Evolutionary conservation across 1,284 basidiomycete genomes (phyloP).

Genomic region (Testicularia cyperi): DNA sequence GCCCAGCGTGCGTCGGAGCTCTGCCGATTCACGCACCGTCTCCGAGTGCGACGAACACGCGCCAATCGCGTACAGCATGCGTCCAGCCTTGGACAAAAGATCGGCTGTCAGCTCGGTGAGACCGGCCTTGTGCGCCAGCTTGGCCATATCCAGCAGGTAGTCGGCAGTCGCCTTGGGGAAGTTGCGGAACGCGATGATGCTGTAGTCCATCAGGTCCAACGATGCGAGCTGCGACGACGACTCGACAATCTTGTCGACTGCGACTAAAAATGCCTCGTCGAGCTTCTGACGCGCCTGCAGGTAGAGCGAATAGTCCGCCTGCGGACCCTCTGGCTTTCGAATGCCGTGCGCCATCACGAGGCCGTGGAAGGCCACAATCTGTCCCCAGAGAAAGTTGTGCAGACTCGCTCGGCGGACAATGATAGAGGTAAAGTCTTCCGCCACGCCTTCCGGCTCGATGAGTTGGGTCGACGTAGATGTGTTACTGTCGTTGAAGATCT

Average conservation of each 20-base stretch:
- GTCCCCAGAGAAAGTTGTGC: conserved; percentile 16
- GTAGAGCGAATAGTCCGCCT: conserved; percentile 10
- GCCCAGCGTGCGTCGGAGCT: conserved; percentile 12
- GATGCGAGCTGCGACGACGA: conserved; percentile 21
- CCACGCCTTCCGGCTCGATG: conserved; percentile 13
- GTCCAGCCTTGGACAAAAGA: conserved; percentile 20
- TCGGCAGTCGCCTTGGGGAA: conserved; percentile 17
- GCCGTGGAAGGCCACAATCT: conserved; percentile 21
- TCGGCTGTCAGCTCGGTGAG: conserved; percentile 28
- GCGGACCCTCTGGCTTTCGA: conserved; percentile 11
- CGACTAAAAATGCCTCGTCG: conserved; percentile 18
- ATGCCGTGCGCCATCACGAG: conserved; percentile 19
- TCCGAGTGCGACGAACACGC: conserved; percentile 27
- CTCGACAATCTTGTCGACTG: conserved; percentile 19
- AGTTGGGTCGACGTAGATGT: conserved; percentile 3
- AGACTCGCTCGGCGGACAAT: conserved; percentile 28
- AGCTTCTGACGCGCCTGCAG: conserved; percentile 17
- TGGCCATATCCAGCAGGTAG: conserved; percentile 27
- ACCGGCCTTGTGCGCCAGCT: conserved; percentile 15
- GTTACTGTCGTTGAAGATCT: neutral
- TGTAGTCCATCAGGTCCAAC: conserved; percentile 25
- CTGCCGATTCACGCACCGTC: conserved; percentile 15
- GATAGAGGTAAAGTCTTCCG: conserved; percentile 26
- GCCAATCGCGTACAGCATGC: conserved; percentile 25
- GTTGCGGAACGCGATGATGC: conserved; percentile 31